Base-by-base conservation (phyloP, 805 yeast species). In the Kazachstania bromeliacearum region DNA sequence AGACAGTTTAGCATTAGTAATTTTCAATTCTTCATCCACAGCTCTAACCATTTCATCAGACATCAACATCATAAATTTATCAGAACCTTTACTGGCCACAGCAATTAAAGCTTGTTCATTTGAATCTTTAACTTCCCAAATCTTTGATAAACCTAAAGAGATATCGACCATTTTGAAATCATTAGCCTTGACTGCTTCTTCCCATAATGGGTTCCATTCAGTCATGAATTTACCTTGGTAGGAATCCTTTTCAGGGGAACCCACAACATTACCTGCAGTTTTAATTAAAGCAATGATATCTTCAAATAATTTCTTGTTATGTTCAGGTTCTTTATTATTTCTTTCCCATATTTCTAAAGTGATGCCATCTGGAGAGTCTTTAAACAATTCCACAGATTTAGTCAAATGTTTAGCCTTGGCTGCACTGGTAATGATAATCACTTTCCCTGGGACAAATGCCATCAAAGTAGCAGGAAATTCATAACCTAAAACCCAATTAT, bases 401-500 rank as follows among this genome's bases (percentile, higher is more conserved):
- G 42, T 35, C 46, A 89, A 64, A 63, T 87, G 80, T 56, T 79
- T 84, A 28, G 94, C 85, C 60, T 89, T 89, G 5, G 85, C 85
- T 33, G 77, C 79, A 21, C 89, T 78, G 0, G 96, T 88, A 39
- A 88, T 68, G 37, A 89, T 64, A 4, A 75, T 59, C 26, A 76
- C 64, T 45, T 74, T 75, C 26, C 71, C 73, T 37, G 70, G 68
- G 3, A 82, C 71, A 39, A 88, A 62, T 34, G 70, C 75, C 36
- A 89, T 61, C 21, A 77, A 77, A 2, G 96, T 87, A 34, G 92
- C 92, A n/a, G 95, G 94, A 54, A 89, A 89, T 57, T 92, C 97
- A 57, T 88, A 89, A 4, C 96, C 95, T 33, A 89, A 63, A 36
- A 89, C 64, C 97, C 97, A 89, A 35, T 77, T 81, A 57, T 88